Evolutionary conservation across 116 monocot species (phyloP).

Genomic region (Cymodocea nodosa): DNA sequence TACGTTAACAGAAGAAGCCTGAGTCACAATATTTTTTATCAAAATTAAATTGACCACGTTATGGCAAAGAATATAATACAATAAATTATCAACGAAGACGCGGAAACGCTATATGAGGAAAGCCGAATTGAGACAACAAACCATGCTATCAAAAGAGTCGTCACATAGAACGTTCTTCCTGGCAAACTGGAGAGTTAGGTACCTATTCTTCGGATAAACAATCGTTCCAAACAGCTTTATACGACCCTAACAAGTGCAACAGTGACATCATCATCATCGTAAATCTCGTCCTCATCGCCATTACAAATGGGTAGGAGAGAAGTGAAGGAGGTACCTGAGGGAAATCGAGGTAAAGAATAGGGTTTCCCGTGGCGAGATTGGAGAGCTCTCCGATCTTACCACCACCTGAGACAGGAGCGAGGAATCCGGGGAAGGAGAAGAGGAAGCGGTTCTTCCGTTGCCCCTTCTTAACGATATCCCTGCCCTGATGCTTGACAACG

Average conservation of each 20-base stretch:
- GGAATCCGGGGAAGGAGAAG: conserved; percentile 85
- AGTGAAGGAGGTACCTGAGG: conserved; percentile 24
- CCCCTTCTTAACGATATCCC: conserved; percentile 79
- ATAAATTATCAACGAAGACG: no score
- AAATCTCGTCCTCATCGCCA: no score
- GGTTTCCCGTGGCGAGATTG: conserved; percentile 67
- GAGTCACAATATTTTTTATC: no score
- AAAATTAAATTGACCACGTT: no score
- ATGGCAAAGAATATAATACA: no score
- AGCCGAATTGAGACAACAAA: conserved; percentile 7
- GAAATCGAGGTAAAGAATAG: conserved; percentile 84
- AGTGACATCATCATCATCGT: not conserved
- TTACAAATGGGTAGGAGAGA: not conserved
- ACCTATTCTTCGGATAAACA: conserved; percentile 95
- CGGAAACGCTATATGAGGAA: no score
- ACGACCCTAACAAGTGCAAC: conserved; percentile 41
- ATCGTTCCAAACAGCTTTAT: conserved; percentile 92
- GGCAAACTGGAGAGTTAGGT: conserved; percentile 74
- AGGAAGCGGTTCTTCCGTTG: conserved; percentile 86
- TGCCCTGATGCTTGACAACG: conserved; percentile 57
- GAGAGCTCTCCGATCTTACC: conserved; percentile 84
- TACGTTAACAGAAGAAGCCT: no score
- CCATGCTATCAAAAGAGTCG: conserved; percentile 90
- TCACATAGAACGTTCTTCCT: conserved; percentile 80
- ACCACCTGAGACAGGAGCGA: conserved; percentile 42